Evolutionary conservation across 2,329 filamentous ascomycete genomes (phyloP).

Genomic region (Thelonectria olida): DNA sequence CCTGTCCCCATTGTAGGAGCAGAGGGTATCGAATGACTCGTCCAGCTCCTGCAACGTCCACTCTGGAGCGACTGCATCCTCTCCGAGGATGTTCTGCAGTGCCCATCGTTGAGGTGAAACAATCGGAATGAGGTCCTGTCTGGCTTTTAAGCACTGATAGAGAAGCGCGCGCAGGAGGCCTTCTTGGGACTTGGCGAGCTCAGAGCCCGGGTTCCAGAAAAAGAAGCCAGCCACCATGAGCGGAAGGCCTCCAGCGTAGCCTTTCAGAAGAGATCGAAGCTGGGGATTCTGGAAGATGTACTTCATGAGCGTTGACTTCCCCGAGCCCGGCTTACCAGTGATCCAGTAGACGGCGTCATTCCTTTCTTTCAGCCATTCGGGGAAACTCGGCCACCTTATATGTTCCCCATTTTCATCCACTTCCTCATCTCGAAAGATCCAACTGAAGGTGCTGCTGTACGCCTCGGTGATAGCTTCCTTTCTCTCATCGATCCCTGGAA

Average conservation of each 20-base stretch:
- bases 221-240: neutral
- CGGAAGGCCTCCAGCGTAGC: neutral
- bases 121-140: neutral
- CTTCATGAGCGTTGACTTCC: constrained; percentile 3
- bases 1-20: neutral
- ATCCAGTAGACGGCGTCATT: neutral
- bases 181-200: neutral
- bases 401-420: neutral
- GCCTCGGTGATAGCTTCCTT: neutral
- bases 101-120: neutral
- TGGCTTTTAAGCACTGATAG: neutral
- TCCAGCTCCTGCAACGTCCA: neutral
- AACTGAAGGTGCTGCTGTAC: neutral
- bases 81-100: neutral
- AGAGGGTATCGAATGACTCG: neutral
- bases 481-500: neutral
- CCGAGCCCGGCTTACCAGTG: neutral
- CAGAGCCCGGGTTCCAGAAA: constrained; percentile 1
- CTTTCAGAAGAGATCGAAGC: neutral
- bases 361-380: neutral
- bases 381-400: neutral
- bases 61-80: neutral
- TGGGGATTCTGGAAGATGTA: neutral
- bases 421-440: neutral
- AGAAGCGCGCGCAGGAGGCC: neutral